phyloP scores from a whole-genome alignment of 2,329 filamentous ascomycete genomes.

The Clarireedia homoeocarpa region DNA sequence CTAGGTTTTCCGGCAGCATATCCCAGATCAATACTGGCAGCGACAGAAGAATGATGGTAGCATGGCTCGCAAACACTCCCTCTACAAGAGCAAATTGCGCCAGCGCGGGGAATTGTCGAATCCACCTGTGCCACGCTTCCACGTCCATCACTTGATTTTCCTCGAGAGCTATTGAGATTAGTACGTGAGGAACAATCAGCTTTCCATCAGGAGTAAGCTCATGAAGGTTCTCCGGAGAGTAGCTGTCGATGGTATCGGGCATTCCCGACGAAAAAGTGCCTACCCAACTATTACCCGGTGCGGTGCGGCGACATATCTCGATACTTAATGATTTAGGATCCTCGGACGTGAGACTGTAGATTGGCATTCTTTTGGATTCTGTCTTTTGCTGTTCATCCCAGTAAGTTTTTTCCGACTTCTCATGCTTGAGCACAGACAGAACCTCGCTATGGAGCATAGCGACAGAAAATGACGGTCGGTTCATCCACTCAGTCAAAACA shows the following conservation, averaged over 20 bases:
- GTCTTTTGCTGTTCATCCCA: neutral
- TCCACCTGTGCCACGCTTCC: conserved; percentile 52
- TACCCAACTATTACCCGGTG: conserved; percentile 5
- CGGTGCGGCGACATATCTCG: conserved; percentile 8
- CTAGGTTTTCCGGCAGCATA: conserved; percentile 47
- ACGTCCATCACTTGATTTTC: conserved; percentile 49
- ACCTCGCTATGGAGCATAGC: conserved; percentile 21
- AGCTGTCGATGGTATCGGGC: conserved; percentile 1
- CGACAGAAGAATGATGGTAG: conserved; percentile 48
- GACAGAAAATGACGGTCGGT: conserved; percentile 15
- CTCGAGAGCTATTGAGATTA: conserved; percentile 52
- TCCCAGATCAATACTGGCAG: conserved; percentile 54
- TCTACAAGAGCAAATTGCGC: conserved; percentile 55
- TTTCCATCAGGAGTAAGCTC: conserved; percentile 6
- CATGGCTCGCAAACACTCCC: conserved; percentile 54
- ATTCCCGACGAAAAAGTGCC: neutral
- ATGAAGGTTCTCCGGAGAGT: conserved; percentile 5
- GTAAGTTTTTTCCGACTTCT: neutral
- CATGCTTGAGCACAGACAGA: conserved; percentile 11
- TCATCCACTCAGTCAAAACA: conserved; percentile 17
- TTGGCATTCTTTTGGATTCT: conserved; percentile 9
- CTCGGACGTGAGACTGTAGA: conserved; percentile 11
- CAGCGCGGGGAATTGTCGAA: conserved; percentile 46
- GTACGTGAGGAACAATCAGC: conserved; percentile 41
- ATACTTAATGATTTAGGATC: conserved; percentile 11